Base-by-base conservation (phyloP, 345 rosid species). In the Mercurialis annua region DNA sequence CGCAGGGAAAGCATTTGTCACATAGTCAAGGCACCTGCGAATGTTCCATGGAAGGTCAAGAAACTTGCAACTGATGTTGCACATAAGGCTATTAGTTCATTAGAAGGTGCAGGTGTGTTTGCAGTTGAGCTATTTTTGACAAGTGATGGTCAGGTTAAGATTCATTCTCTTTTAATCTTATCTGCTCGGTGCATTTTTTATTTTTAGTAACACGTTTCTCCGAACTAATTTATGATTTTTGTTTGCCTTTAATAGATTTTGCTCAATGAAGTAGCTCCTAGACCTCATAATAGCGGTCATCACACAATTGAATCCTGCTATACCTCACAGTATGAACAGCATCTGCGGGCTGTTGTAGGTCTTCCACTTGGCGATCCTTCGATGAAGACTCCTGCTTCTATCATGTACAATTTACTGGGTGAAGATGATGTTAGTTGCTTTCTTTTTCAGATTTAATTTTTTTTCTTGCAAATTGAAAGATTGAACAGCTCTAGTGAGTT, bases 221-320 rank as follows among this genome's bases (percentile, higher is more conserved):
- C 44, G 44, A 51, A 44, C 62, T 62, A 31, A 69, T 46, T n/a
- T 68, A 4, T 73, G 36, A 20, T 46, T 60, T 46, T 26, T 36
- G 6, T 64, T 52, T 55, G 29, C 40, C 59, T 70, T 26, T 58
- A 34, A 47, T 76, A 94, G 99, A 84, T 94, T 65, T 69, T 91
- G 68, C 80, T 94, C 34, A 94, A 94, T 80, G 99, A 94, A 81
- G 99, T 94, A 58, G 99, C 99, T 40, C 97, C 98, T 3, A 87
- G 99, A 82, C 93, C 96, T 71, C 98, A 94, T 76, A 94, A 94
- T 73, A 91, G 99, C 58, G 99, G 99, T 59, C 99, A 94, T 78
- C 97, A 94, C 76, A 91, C 99, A 18, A 94, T 94, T 59, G 98
- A 94, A 77, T 70, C 93, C 24, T 94, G 98, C 84, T 89, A 83